These are phyloP conservation scores for Ampelocalamus luodianensis DNA, from an alignment of 176 grass and related monocot species.

Conservation along the genomic window DNA sequence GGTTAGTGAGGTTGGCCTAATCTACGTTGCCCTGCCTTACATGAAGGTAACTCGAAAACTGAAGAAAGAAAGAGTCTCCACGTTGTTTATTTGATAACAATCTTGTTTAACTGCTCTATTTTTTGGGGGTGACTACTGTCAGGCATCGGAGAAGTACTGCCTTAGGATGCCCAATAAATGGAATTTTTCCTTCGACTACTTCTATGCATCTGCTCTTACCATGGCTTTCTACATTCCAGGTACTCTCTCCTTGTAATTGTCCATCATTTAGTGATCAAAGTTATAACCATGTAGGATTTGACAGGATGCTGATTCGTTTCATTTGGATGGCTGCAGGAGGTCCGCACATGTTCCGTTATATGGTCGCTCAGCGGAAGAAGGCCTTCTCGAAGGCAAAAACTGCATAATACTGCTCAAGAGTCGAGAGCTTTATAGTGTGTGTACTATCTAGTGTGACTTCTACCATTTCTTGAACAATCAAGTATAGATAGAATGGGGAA, in stretches of 20 bases:
- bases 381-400: constrained; percentile 39
- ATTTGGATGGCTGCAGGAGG: constrained; percentile 27
- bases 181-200: constrained; percentile 65
- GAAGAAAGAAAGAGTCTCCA: neutral
- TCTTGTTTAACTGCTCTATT: neutral
- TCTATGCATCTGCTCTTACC: constrained; percentile 38
- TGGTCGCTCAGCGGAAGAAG: constrained; percentile 57
- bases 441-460: neutral
- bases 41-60: constrained; percentile 33
- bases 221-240: constrained; percentile 58
- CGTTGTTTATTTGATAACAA: neutral
- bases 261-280: neutral
- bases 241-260: neutral
- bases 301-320: neutral
- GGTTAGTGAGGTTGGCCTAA: constrained; percentile 49
- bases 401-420: neutral
- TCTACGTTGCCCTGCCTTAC: constrained; percentile 47
- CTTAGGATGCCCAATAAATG: constrained; percentile 66
- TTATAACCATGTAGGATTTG: neutral
- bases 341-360: constrained; percentile 41
- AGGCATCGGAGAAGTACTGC: constrained; percentile 63
- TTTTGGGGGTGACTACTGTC: neutral
- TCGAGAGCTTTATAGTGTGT: neutral
- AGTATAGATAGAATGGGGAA: neutral
- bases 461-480: neutral